Percentiles rank a stretch among this genome's conserved stretches.
These are phyloP conservation scores for Trichoderma endophyticum DNA, from an alignment of 2,329 filamentous ascomycete genomes.

Conservation along the genomic window DNA sequence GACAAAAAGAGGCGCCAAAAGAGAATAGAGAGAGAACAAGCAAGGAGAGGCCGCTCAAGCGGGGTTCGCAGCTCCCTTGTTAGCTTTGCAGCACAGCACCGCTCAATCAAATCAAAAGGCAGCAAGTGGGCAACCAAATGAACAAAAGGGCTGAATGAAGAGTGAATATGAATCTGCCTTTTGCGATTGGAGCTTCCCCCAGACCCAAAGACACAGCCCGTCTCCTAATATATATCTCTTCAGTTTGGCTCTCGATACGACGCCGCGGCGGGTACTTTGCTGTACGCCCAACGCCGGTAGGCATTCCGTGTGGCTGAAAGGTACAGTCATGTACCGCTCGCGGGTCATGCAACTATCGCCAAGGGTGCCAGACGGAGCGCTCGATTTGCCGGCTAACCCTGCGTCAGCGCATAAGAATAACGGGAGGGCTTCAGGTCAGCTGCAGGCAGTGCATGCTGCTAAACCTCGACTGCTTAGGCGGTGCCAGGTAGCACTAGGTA, in stretches of 20 bases:
- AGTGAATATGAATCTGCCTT: background rate
- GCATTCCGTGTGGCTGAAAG: constrained; percentile 3
- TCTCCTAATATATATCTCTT: background rate
- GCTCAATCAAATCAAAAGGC: background rate
- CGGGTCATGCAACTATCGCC: constrained; percentile 8
- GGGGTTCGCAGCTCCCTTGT: background rate
- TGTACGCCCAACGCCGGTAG: background rate
- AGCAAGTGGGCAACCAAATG: background rate
- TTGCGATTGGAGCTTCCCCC: no score
- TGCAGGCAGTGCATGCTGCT: constrained; percentile 12
- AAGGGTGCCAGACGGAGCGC: background rate
- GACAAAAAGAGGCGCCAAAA: background rate
- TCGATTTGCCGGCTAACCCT: background rate
- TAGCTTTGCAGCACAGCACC: background rate
- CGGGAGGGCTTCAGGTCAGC: constrained; percentile 1
- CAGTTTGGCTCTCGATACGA: background rate
- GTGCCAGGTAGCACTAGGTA: background rate
- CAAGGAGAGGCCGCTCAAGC: background rate
- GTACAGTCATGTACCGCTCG: background rate
- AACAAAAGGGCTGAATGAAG: background rate
- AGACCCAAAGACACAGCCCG: background rate
- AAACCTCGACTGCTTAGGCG: background rate
- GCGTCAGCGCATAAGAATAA: background rate
- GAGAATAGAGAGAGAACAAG: background rate
- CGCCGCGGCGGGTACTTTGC: background rate